Base-by-base conservation (phyloP, 148 eudicot species). In the Beta vulgaris region DNA sequence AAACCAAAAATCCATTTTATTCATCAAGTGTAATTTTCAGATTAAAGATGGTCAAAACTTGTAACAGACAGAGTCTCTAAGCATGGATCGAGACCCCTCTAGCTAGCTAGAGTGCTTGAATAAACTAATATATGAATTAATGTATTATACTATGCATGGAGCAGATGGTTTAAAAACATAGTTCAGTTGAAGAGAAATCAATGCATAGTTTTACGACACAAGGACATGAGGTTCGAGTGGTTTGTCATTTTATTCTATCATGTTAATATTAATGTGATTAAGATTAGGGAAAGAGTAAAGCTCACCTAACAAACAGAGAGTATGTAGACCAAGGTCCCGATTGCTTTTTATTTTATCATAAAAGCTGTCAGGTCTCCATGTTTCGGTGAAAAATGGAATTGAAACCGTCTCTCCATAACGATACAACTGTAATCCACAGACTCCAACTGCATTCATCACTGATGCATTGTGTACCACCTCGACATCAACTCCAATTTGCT, bases 321-420 rank as follows among this genome's bases (percentile, higher is more conserved):
- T 92, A 79, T 95, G 98, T 21, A 92, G 79, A 75, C 96, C 97
- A 78, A 92, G 91, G 28, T 57, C 73, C 39, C 88, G 84, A 63
- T 92, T 91, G 77, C 86, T 84, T 79, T 89, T 84, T 57, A 95
- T 95, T 82, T 90, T 95, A 77, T 87, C 93, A 54, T 95, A 92
- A 70, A 95, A 95, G 83, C 97, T 95, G 72, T 90, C 91, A 14
- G 97, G 98, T 75, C 91, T 89, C 97, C 97, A 95, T 48, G 93
- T 89, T 36, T 92, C 98, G 0, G 98, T 95, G 77, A 95, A 95
- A 75, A 95, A 95, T 0, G 97, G 97, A 69, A 95, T 85, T 13
- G 98, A 95, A 58, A 95, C 84, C 14, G 97, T 92, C 82, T 92
- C 98, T 73, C 98, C 97, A 85, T 90, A 95, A 3, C 93, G 93